Evolutionary conservation across 2,329 filamentous ascomycete genomes (phyloP).

Genomic region (Aspergillus piperis): DNA sequence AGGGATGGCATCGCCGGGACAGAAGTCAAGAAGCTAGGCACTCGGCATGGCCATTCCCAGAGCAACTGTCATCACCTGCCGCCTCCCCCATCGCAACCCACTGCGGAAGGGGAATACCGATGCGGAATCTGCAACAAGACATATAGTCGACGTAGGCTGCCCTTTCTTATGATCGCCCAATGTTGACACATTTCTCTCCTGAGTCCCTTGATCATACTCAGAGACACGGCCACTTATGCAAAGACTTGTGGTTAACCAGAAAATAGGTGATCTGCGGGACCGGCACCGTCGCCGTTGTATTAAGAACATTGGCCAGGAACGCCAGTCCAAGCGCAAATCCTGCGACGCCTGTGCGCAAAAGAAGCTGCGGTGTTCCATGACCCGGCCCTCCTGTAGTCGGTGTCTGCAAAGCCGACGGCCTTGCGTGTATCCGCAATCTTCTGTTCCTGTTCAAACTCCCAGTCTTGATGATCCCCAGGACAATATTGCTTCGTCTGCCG

Average conservation of each 20-base stretch:
- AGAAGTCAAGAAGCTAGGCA: background rate
- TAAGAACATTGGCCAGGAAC: constrained; percentile 19
- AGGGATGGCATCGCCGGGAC: background rate
- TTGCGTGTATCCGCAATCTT: constrained; percentile 18
- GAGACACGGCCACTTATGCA: too few relatives aligned
- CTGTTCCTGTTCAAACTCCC: constrained; percentile 8
- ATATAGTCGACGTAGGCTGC: constrained; percentile 19
- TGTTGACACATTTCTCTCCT: background rate
- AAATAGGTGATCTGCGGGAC: constrained; percentile 22
- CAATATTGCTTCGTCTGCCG: background rate
- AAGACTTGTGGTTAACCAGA: constrained; percentile 1
- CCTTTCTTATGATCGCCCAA: background rate
- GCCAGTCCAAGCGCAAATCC: constrained; percentile 23
- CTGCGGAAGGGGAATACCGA: constrained; percentile 15
- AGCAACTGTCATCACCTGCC: background rate
- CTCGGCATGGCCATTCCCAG: background rate
- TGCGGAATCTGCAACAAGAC: constrained; percentile 23
- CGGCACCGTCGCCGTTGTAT: constrained; percentile 24
- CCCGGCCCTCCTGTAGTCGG: constrained; percentile 19
- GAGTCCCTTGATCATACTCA: background rate
- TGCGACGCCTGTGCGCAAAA: constrained; percentile 23
- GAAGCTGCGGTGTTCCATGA: constrained; percentile 23
- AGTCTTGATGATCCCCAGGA: background rate
- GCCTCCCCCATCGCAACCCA: constrained; percentile 23
- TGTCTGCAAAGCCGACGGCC: constrained; percentile 16